Percentiles rank a stretch among this genome's conserved stretches.
These are phyloP conservation scores for Moricandia moricandioides DNA, from an alignment of 345 rosid species.

Conservation along the genomic window DNA sequence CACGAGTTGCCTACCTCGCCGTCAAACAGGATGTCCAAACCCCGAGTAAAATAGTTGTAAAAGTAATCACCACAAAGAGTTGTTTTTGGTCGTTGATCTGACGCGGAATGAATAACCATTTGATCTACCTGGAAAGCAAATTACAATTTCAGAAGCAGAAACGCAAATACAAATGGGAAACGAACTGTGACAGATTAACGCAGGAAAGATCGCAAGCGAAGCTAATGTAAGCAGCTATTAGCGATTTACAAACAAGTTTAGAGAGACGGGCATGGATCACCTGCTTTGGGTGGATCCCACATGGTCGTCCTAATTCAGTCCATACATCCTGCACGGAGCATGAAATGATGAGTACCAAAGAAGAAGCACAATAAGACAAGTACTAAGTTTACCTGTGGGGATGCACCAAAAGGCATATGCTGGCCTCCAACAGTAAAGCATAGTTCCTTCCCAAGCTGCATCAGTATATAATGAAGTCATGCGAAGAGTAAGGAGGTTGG, in stretches of 20 bases:
- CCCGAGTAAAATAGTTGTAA: slow-evolving; percentile 93
- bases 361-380: slow-evolving; percentile 8
- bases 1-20: slow-evolving; percentile 63
- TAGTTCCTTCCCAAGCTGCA: slow-evolving; percentile 81
- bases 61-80: slow-evolving; percentile 94
- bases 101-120: slow-evolving; percentile 95
- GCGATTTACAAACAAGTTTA: slow-evolving; percentile 1
- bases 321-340: slow-evolving; percentile 75
- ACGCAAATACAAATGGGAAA: not conserved
- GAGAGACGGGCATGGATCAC: slow-evolving; percentile 33
- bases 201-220: slow-evolving; percentile 8
- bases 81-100: slow-evolving; percentile 78
- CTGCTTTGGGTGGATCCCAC: slow-evolving; percentile 98
- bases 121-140: slow-evolving; percentile 72
- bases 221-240: slow-evolving; percentile 12
- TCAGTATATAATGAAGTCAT: slow-evolving; percentile 7
- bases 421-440: slow-evolving; percentile 83
- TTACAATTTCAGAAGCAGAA: slow-evolving; percentile 18
- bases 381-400: slow-evolving; percentile 74
- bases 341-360: slow-evolving; percentile 8
- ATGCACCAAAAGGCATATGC: slow-evolving; percentile 90
- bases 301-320: slow-evolving; percentile 97
- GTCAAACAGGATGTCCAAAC: slow-evolving; percentile 90
- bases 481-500: slow-evolving; percentile 11
- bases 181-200: slow-evolving; percentile 3